Evolutionary conservation across 805 yeast species (phyloP).

Genomic region (Candida railenensis): DNA sequence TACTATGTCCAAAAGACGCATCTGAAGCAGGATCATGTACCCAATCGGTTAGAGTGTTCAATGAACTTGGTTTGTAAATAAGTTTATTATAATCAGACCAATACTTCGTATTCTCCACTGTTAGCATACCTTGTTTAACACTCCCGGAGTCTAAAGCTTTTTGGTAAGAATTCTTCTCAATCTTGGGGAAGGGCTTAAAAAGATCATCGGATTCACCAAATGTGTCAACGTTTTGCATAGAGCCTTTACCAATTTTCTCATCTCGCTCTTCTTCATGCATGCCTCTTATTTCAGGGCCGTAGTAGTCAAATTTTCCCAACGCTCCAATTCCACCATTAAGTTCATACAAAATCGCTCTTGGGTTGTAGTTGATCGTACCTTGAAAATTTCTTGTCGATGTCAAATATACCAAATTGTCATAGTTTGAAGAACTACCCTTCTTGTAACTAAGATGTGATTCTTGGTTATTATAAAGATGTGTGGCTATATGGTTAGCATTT

Average conservation of each 20-base stretch:
- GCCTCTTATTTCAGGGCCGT: conserved; percentile 16
- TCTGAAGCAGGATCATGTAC: conserved; percentile 38
- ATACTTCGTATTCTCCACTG: conserved; percentile 44
- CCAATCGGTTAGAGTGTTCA: conserved; percentile 61
- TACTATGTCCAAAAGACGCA: not conserved
- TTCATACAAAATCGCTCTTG: conserved; percentile 83
- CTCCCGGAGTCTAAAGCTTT: conserved; percentile 54
- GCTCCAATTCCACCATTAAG: conserved; percentile 75
- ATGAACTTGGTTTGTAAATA: conserved; percentile 59
- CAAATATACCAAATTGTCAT: conserved; percentile 42
- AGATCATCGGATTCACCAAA: not conserved
- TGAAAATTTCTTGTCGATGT: conserved; percentile 14
- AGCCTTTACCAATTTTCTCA: not conserved
- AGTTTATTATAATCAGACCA: conserved; percentile 84
- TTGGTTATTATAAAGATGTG: conserved; percentile 82
- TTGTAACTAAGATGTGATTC: conserved; percentile 62
- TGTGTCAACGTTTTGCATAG: not conserved
- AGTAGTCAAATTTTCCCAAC: conserved; percentile 53
- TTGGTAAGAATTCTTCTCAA: conserved; percentile 62
- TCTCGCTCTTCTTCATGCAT: conserved; percentile 9
- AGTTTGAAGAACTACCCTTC: conserved; percentile 44
- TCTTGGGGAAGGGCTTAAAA: conserved; percentile 13
- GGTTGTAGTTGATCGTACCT: conserved; percentile 57
- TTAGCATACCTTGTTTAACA: conserved; percentile 24
- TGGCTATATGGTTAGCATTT: conserved; percentile 65